A percentile compares a stretch with the other conserved stretches of the same genome.
These are phyloP conservation scores for Corchorus olitorius DNA, from an alignment of 345 rosid species.

Conservation along the genomic window DNA sequence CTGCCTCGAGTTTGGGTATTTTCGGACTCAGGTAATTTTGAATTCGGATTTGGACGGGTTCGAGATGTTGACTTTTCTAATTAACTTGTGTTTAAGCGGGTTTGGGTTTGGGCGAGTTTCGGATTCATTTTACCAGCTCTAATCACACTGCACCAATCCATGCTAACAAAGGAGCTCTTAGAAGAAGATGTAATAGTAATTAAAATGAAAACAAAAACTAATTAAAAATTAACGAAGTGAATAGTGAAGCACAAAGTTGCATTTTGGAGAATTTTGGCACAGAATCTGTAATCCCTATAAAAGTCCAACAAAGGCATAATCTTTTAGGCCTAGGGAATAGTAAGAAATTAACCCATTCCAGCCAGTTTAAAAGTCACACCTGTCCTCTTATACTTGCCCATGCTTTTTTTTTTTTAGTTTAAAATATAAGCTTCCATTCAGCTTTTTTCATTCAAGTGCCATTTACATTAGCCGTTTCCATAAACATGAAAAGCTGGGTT, in stretches of 20 bases:
- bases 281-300: background rate
- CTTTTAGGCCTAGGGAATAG: background rate
- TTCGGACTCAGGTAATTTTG: no score
- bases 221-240: background rate
- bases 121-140: no score
- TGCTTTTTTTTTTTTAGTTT: background rate
- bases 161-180: no score
- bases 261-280: background rate
- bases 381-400: background rate
- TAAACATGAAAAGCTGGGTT: background rate
- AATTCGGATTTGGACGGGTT: no score
- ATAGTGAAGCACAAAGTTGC: background rate
- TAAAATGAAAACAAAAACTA: no score
- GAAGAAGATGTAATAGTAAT: no score
- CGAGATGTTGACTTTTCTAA: no score
- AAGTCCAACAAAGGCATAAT: background rate
- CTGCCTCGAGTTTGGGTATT: no score
- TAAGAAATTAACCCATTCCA: background rate
- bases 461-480: background rate
- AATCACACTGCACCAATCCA: no score
- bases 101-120: no score
- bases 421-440: background rate
- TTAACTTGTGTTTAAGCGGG: no score
- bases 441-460: background rate
- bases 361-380: background rate